Evolutionary conservation across 2,329 filamentous ascomycete species (phyloP).

Genomic region (Sporothrix phasma): DNA sequence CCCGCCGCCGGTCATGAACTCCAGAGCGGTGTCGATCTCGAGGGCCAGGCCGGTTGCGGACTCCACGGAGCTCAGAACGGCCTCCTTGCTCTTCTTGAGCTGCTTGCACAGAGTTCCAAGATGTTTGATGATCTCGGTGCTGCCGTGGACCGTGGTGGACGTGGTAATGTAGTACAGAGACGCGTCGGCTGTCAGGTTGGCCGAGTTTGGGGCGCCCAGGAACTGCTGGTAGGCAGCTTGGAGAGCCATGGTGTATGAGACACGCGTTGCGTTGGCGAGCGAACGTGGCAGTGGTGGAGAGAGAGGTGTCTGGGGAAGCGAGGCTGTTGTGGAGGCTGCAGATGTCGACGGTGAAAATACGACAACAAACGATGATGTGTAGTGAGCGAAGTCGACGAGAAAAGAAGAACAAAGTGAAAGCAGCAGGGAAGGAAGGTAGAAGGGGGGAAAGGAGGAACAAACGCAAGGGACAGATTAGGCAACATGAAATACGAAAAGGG

Average conservation of each 20-base stretch:
- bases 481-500: neutral
- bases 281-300: neutral
- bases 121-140: constrained; percentile 74
- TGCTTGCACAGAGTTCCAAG: constrained; percentile 59
- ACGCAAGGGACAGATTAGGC: no score
- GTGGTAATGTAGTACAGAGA: constrained; percentile 85
- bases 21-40: constrained; percentile 73
- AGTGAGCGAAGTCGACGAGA: neutral
- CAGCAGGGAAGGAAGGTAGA: neutral
- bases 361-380: neutral
- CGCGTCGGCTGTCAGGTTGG: constrained; percentile 53
- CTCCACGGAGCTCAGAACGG: constrained; percentile 64
- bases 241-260: constrained; percentile 33
- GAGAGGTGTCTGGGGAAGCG: neutral
- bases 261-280: neutral
- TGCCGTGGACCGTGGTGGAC: constrained; percentile 60
- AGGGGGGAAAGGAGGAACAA: no score
- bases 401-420: neutral
- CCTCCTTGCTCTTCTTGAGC: constrained; percentile 75
- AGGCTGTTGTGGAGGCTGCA: neutral
- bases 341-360: neutral
- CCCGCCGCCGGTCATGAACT: constrained; percentile 73
- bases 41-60: constrained; percentile 57
- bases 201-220: constrained; percentile 54
- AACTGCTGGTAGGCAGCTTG: constrained; percentile 59